Evolutionary conservation across 768 basidiomycete species (phyloP).

Genomic region (Agrocybe chaxingu): DNA sequence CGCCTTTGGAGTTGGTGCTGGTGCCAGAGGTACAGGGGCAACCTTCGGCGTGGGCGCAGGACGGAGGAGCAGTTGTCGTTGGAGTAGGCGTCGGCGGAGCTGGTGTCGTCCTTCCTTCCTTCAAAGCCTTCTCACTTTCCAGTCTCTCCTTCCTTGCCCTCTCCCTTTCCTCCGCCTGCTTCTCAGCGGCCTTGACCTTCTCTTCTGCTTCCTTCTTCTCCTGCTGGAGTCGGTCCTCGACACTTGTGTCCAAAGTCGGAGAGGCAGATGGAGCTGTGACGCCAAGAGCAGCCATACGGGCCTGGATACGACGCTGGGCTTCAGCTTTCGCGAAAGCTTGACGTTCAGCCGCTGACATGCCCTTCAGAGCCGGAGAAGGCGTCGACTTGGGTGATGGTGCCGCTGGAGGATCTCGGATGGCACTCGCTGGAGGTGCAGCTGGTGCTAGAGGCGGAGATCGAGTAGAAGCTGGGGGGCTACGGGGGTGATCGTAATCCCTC

Average conservation of each 20-base stretch:
- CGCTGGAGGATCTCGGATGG: slow-evolving; percentile 41
- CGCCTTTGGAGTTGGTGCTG: slow-evolving; percentile 19
- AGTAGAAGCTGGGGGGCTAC: slow-evolving; percentile 44
- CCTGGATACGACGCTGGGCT: slow-evolving; percentile 79
- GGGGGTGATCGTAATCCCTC: slow-evolving; percentile 40
- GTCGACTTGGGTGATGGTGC: slow-evolving; percentile 51
- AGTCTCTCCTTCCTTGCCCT: slow-evolving; percentile 67
- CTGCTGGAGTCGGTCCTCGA: slow-evolving; percentile 79
- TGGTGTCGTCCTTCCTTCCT: slow-evolving; percentile 40
- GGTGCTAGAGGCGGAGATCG: slow-evolving; percentile 55
- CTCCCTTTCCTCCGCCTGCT: slow-evolving; percentile 79
- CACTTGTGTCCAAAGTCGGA: slow-evolving; percentile 64
- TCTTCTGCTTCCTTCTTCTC: slow-evolving; percentile 93
- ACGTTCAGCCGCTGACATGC: slow-evolving; percentile 85
- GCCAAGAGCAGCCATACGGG: slow-evolving; percentile 83
- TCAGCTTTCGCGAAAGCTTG: slow-evolving; percentile 73
- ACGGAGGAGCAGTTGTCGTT: slow-evolving; percentile 25
- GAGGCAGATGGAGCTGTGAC: slow-evolving; percentile 51
- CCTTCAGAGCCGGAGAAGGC: slow-evolving; percentile 59
- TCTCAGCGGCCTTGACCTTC: slow-evolving; percentile 74
- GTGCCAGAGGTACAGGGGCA: slow-evolving; percentile 14
- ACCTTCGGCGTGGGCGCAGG: slow-evolving; percentile 24
- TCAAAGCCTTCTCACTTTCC: slow-evolving; percentile 68
- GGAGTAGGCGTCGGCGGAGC: slow-evolving; percentile 27
- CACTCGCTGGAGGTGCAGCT: slow-evolving; percentile 39